Evolutionary conservation across 2,329 filamentous ascomycete genomes (phyloP), one percentile per base, ranked within the genome.

Genomic region (Fusarium udum): DNA sequence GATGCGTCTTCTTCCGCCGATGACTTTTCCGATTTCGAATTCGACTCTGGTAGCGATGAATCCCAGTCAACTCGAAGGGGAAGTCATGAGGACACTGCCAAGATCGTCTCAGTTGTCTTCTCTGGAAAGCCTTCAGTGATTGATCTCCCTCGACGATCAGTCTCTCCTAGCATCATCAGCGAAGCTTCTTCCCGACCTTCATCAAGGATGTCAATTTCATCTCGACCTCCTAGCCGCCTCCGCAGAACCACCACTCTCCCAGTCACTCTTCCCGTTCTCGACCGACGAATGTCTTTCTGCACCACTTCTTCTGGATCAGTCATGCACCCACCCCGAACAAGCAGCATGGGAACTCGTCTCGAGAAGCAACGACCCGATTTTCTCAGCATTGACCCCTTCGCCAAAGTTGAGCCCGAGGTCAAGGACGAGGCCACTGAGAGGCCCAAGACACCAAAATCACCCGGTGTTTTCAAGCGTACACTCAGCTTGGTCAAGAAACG

Each of bases 1-100:
- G 90, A 91, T 71, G 89, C 86, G 36, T 91, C 90, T 4, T 90
- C 90, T 4, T 89, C 87, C 24, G 87, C 88, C 51, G 89, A 90
- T 79, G 86, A 89, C 79, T 87, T 87, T 70, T 90, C 88, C 62
- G 87, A 89, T 75, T 86, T 86, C 75, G 86, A 87, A 52, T 81
- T 82, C 72, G 85, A 88, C 71, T 87, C 84, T 55, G 82, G 82
- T 26, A 84, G 79, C 67, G 84, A 84, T 57, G 75, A 80, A 42
- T 75, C 72, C 10, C 69, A 76, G 58, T 57, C 77, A 9, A 64
- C 61, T n/a, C 73, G 83, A 65, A 80, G 84, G 46, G 79, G 75
- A 61, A 87, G 84, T 76, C 85, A 86, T 72, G 86, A 90, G 78
- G 87, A 87, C 72, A 90, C 86, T 10, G 90, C 90, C 13, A 85